A percentile compares a stretch with the other conserved stretches of the same genome.
Evolutionary conservation across 306 rosid species (phyloP).

Genomic region (Sphenostylis stenocarpa): DNA sequence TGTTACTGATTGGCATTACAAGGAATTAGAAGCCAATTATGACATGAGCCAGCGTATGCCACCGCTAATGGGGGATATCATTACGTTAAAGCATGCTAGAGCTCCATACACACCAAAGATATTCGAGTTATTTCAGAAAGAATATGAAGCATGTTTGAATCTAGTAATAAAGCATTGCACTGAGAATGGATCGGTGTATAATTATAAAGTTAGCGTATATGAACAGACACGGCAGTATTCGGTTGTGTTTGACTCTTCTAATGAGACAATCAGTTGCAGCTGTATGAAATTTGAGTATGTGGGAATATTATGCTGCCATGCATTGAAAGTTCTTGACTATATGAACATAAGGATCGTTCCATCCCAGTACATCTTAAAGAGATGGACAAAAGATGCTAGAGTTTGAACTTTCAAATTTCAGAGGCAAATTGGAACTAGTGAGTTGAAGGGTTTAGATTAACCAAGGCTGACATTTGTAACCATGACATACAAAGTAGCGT

Average conservation of each 20-base stretch:
- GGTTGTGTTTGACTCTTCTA: conserved; percentile 47
- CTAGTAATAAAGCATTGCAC: conserved; percentile 46
- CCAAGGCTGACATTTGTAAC: not conserved
- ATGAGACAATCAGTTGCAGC: conserved; percentile 52
- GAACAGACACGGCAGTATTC: conserved; percentile 52
- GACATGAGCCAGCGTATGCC: conserved; percentile 49
- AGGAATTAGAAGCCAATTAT: conserved; percentile 60
- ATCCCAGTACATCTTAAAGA: conserved; percentile 55
- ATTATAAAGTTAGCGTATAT: conserved; percentile 51
- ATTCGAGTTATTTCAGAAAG: conserved; percentile 56
- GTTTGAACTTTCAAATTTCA: conserved; percentile 36
- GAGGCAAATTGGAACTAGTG: not conserved
- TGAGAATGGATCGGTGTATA: conserved; percentile 42
- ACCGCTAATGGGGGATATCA: conserved; percentile 54
- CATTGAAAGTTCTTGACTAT: conserved; percentile 60
- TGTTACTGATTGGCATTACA: conserved; percentile 56
- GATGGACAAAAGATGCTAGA: conserved; percentile 67
- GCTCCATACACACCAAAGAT: conserved; percentile 54
- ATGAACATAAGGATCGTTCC: conserved; percentile 60
- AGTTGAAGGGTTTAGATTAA: conserved; percentile 6
- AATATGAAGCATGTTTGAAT: conserved; percentile 55
- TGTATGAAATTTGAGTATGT: conserved; percentile 65
- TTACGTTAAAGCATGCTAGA: conserved; percentile 55
- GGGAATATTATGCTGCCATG: conserved; percentile 63
- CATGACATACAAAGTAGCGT: not conserved